phyloP scores from a whole-genome alignment of 2,329 filamentous ascomycete genomes.

The Fusarium sacchari region DNA sequence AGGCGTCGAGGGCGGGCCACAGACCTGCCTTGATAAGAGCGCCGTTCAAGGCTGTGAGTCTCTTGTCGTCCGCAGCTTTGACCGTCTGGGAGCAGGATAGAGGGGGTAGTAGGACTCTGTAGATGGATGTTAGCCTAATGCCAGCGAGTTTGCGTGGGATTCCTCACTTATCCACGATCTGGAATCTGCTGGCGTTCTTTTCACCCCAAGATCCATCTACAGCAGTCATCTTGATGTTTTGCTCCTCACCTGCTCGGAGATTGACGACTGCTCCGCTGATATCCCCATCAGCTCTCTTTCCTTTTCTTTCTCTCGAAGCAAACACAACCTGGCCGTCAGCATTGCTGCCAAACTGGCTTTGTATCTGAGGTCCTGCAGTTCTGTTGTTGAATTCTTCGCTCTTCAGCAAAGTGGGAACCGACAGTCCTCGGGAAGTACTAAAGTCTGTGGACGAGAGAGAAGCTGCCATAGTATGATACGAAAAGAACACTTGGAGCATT shows the following conservation, averaged over 20 bases:
- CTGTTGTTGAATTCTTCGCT: conserved; percentile 32
- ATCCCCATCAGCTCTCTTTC: conserved; percentile 1
- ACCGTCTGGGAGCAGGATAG: conserved; percentile 27
- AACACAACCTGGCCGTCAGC: conserved; percentile 35
- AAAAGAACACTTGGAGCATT: conserved; percentile 27
- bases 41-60: conserved; percentile 16
- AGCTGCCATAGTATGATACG: conserved; percentile 26
- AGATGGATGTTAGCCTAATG: accelerated
- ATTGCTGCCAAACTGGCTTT: conserved; percentile 9
- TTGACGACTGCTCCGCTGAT: conserved; percentile 3
- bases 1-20: conserved; percentile 26
- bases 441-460: conserved; percentile 22
- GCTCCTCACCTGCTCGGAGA: conserved; percentile 26
- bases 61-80: conserved; percentile 2
- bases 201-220: conserved; percentile 36
- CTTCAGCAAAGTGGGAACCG: conserved; percentile 25
- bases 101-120: conserved; percentile 27
- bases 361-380: conserved; percentile 15
- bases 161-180: conserved; percentile 32
- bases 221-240: conserved; percentile 35
- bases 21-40: conserved; percentile 25
- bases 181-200: conserved; percentile 27
- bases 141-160: accelerated
- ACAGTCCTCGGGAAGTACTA: not conserved
- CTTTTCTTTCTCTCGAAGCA: not conserved